Conservation (phyloP, 169 alveolate species). For the Amoebophrya sp. region DNA sequence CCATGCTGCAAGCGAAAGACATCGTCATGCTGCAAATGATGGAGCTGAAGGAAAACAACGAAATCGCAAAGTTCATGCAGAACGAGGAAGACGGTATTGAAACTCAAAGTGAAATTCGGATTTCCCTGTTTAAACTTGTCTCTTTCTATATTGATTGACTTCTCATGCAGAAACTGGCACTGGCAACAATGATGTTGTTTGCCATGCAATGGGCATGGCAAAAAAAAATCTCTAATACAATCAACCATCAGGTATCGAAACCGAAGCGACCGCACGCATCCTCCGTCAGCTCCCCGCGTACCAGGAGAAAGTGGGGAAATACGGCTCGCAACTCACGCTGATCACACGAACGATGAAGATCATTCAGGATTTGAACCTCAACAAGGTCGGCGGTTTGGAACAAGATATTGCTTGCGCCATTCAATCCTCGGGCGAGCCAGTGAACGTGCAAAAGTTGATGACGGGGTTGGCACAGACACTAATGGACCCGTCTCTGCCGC, state of each 20-base stretch:
- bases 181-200: too few relatives aligned
- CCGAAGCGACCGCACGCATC: not conserved
- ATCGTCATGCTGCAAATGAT: not conserved
- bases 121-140: too few relatives aligned
- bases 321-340: not conserved
- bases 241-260: not conserved
- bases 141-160: too few relatives aligned
- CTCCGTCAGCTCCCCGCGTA: not conserved
- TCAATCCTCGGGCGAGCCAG: not conserved
- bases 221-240: not conserved
- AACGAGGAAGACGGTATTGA: not conserved
- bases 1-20: not conserved
- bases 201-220: too few relatives aligned
- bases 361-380: not conserved
- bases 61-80: not conserved
- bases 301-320: not conserved
- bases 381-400: not conserved
- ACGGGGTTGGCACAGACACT: not conserved
- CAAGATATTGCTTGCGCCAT: not conserved
- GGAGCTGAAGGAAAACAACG: not conserved
- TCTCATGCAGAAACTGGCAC: too few relatives aligned
- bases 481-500: not conserved
- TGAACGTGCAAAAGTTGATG: not conserved
- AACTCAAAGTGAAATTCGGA: not conserved
- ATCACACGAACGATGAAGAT: not conserved